A percentile compares a stretch with the other conserved stretches of the same genome.
phyloP scores from a whole-genome alignment of 257 asterid genomes.

The Fraxinus pennsylvanica region DNA sequence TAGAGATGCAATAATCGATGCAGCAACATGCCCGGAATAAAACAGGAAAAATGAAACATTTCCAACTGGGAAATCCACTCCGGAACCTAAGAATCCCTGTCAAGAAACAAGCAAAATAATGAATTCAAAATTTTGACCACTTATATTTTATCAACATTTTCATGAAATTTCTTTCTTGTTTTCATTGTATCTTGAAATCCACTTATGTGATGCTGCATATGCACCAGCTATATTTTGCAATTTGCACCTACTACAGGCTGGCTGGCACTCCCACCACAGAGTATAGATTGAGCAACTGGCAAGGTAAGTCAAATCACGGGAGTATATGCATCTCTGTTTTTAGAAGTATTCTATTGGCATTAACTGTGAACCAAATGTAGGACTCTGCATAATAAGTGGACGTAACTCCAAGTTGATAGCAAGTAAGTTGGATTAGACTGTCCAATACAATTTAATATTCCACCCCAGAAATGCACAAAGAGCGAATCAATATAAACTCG shows the following conservation, averaged over 20 bases:
- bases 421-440: too few relatives aligned
- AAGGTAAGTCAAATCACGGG: background rate
- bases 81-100: constrained; percentile 38
- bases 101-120: background rate
- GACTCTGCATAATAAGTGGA: background rate
- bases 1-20: constrained; percentile 33
- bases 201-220: background rate
- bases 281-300: background rate
- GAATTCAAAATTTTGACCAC: background rate
- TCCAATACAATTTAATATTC: background rate
- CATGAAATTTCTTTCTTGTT: background rate
- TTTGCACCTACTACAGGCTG: background rate
- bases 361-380: background rate
- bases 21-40: constrained; percentile 43
- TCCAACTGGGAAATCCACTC: constrained; percentile 40
- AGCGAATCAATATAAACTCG: background rate
- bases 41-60: constrained; percentile 38
- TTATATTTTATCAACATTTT: background rate
- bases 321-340: background rate
- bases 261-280: background rate
- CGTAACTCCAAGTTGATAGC: background rate
- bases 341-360: background rate
- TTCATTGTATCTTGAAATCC: background rate
- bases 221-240: background rate
- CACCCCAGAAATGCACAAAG: background rate